A percentile compares a stretch with the other conserved stretches of the same genome.
Evolutionary conservation across 2,329 filamentous ascomycete genomes (phyloP).

Genomic region (Aspergillus eucalypticola): DNA sequence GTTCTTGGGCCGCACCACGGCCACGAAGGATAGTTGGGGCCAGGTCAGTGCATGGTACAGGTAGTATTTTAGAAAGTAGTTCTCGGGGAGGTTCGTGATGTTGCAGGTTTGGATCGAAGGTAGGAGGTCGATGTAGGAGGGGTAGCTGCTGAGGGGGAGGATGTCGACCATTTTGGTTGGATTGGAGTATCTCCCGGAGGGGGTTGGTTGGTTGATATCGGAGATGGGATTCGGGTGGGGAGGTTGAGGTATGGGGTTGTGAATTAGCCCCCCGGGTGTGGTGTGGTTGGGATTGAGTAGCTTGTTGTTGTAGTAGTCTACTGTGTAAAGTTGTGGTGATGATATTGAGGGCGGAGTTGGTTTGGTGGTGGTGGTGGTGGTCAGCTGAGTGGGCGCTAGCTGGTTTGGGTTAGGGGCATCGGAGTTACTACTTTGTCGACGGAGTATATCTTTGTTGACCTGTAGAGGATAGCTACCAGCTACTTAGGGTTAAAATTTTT

Average conservation of each 20-base stretch:
- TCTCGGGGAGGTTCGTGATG: slow-evolving; percentile 97
- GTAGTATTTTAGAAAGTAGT: slow-evolving; percentile 99
- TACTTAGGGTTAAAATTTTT: no score
- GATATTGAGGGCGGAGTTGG: background rate
- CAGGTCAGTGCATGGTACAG: slow-evolving; percentile 97
- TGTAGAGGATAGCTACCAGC: no score
- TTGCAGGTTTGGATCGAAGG: slow-evolving; percentile 92
- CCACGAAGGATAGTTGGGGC: slow-evolving; percentile 96
- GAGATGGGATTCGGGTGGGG: no score
- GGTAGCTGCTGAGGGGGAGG: slow-evolving; percentile 48
- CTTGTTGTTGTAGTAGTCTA: background rate
- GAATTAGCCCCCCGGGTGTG: background rate
- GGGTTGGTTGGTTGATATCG: slow-evolving; percentile 3
- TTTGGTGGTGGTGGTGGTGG: background rate
- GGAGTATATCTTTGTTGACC: no score
- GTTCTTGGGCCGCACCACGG: slow-evolving; percentile 82
- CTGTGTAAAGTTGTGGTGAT: background rate
- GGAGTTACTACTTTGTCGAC: background rate
- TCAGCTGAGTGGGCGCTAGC: slow-evolving; percentile 5
- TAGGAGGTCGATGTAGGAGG: slow-evolving; percentile 76
- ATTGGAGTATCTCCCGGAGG: background rate
- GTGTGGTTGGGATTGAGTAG: background rate
- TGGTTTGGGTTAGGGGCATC: slow-evolving; percentile 1
- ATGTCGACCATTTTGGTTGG: slow-evolving; percentile 50
- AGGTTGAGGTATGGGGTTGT: no score